These are phyloP conservation scores for Marasmius fiardii DNA, from an alignment of 1,284 basidiomycete genomes.

Conservation along the genomic window DNA sequence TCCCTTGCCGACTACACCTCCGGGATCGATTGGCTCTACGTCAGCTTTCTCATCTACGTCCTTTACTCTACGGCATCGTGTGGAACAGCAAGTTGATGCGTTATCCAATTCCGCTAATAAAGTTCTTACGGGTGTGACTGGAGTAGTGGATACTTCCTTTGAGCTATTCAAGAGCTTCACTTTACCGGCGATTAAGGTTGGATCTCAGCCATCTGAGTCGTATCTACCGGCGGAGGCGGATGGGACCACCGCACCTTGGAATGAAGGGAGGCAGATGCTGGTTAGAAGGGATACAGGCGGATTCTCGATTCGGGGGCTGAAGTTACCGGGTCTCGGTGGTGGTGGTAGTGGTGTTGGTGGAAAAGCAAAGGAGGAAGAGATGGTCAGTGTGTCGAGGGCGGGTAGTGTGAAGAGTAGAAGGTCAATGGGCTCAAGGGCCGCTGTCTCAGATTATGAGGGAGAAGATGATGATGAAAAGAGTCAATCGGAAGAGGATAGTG, in stretches of 20 bases:
- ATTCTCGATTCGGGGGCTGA: slow-evolving; percentile 13
- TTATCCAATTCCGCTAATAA: slow-evolving; percentile 83
- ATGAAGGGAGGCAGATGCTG: slow-evolving; percentile 26
- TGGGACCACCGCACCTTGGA: slow-evolving; percentile 33
- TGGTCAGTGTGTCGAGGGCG: slow-evolving; percentile 13
- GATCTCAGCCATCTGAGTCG: slow-evolving; percentile 3
- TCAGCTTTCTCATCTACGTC: slow-evolving; percentile 6
- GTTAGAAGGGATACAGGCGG: slow-evolving; percentile 52
- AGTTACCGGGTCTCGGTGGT: slow-evolving; percentile 10
- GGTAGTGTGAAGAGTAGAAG: slow-evolving; percentile 11
- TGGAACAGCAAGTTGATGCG: slow-evolving; percentile 81
- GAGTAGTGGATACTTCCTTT: slow-evolving; percentile 82
- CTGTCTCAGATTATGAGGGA: slow-evolving; percentile 18
- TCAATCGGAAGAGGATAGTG: slow-evolving; percentile 30
- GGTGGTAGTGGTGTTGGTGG: slow-evolving; percentile 22
- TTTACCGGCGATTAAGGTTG: slow-evolving; percentile 18
- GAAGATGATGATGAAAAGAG: slow-evolving; percentile 30
- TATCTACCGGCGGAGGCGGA: slow-evolving; percentile 8
- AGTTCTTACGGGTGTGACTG: slow-evolving; percentile 59
- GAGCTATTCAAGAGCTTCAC: slow-evolving; percentile 71
- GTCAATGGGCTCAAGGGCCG: slow-evolving; percentile 7
- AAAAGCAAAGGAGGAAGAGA: slow-evolving; percentile 14
- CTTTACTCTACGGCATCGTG: slow-evolving; percentile 56
- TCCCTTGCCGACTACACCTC: neutral
- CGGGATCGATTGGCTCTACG: slow-evolving; percentile 2